These are phyloP conservation scores for Picea mariana DNA, from an alignment of 83 land plant genomes.

Conservation along the genomic window DNA sequence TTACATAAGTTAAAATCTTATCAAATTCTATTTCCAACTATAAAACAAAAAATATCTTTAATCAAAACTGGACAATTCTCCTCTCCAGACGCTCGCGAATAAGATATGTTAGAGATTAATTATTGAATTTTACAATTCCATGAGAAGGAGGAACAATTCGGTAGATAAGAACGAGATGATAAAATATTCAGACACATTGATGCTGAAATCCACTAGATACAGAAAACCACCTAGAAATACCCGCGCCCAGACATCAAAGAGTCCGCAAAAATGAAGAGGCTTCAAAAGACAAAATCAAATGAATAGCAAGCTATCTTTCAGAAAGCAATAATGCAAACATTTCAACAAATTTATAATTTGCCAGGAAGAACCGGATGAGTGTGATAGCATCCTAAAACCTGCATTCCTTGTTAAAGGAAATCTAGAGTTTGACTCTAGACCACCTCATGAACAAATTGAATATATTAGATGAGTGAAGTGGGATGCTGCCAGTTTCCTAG, in stretches of 20 bases:
- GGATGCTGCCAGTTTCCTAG: too few relatives aligned
- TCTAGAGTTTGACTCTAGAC: conserved; percentile 88
- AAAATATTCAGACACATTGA: too few relatives aligned
- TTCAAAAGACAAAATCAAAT: not conserved
- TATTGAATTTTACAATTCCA: too few relatives aligned
- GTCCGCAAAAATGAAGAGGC: not conserved
- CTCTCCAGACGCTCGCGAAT: too few relatives aligned
- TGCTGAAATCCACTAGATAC: not conserved
- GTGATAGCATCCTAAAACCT: conserved; percentile 56
- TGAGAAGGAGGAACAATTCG: too few relatives aligned
- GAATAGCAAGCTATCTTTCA: not conserved
- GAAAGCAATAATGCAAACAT: not conserved
- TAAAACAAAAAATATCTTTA: too few relatives aligned
- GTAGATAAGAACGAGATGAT: too few relatives aligned
- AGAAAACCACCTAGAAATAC: not conserved
- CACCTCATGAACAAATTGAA: conserved; percentile 89
- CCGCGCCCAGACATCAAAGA: not conserved
- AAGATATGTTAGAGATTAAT: too few relatives aligned
- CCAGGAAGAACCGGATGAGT: conserved; percentile 40
- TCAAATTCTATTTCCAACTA: too few relatives aligned
- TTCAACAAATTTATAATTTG: not conserved
- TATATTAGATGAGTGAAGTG: conserved; percentile 88
- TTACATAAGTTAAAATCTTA: too few relatives aligned
- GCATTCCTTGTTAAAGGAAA: conserved; percentile 87
- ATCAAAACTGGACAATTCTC: too few relatives aligned